phyloP scores from a whole-genome alignment of 225 moss, liverwort and hornwort genomes.

The Pleurozium schreberi region DNA sequence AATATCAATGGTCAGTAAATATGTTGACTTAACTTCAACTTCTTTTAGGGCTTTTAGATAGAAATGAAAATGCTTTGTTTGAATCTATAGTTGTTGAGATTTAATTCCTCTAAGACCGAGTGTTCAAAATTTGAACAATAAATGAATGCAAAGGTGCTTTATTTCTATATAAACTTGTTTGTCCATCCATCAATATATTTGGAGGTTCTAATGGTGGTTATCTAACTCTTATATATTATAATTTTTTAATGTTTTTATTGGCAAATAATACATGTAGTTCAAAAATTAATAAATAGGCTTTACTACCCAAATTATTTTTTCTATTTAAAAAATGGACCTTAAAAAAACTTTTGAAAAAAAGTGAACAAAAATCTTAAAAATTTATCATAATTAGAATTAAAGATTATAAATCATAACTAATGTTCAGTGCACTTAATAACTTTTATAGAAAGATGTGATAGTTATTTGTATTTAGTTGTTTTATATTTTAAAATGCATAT shows the following conservation, averaged over 20 bases:
- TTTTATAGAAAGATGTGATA: not conserved
- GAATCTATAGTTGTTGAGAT: too few species aligned
- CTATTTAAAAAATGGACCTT: not conserved
- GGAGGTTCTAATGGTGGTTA: not conserved
- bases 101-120: not conserved
- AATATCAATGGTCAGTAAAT: not conserved
- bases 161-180: not conserved
- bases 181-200: not conserved
- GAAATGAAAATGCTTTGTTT: not conserved
- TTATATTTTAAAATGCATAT: not conserved
- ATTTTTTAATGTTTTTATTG: not conserved
- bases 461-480: not conserved
- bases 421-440: not conserved
- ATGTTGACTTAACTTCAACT: not conserved
- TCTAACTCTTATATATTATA: not conserved
- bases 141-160: not conserved
- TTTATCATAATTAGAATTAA: not conserved
- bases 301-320: not conserved
- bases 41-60: not conserved
- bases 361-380: not conserved
- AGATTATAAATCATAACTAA: not conserved
- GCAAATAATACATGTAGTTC: not conserved
- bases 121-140: not conserved
- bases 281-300: not conserved
- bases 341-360: not conserved